Evolutionary conservation across 2,329 filamentous ascomycete species (phyloP).

Genomic region (Zasmidium cellare): DNA sequence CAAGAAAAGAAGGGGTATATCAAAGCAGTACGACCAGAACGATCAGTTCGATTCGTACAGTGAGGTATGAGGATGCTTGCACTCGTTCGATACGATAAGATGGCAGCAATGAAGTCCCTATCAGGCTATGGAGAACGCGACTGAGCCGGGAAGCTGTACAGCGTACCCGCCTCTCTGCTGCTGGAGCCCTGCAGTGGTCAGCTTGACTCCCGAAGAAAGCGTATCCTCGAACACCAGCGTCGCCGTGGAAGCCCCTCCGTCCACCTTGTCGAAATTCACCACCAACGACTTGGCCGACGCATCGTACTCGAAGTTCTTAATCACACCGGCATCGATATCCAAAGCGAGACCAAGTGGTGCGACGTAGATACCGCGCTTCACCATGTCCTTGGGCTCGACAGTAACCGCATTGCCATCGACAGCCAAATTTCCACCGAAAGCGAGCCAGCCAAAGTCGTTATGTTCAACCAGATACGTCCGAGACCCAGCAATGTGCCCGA

Average conservation of each 20-base stretch:
- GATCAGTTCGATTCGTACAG: neutral
- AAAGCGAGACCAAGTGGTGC: conserved; percentile 47
- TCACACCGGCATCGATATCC: conserved; percentile 46
- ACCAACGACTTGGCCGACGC: conserved; percentile 28
- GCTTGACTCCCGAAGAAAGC: conserved; percentile 1
- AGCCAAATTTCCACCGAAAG: conserved; percentile 48
- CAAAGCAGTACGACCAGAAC: too few relatives aligned
- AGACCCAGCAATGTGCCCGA: conserved; percentile 53
- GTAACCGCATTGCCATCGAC: conserved; percentile 32
- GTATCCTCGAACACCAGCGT: conserved; percentile 7
- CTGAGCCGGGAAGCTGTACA: neutral
- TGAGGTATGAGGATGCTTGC: neutral
- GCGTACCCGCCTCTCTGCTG: neutral
- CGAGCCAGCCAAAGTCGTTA: conserved; percentile 47
- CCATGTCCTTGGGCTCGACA: conserved; percentile 48
- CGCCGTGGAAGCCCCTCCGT: neutral
- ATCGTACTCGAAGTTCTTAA: conserved; percentile 41
- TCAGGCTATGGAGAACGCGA: neutral
- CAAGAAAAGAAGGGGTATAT: neutral
- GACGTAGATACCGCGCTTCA: conserved; percentile 51
- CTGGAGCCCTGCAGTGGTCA: neutral
- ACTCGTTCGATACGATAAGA: too few relatives aligned
- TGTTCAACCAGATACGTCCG: conserved; percentile 53
- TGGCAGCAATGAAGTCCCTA: too few relatives aligned
- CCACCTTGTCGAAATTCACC: conserved; percentile 8